Base-by-base conservation (phyloP, 352 stramenopile species). In the Globisporangium yorkense region DNA sequence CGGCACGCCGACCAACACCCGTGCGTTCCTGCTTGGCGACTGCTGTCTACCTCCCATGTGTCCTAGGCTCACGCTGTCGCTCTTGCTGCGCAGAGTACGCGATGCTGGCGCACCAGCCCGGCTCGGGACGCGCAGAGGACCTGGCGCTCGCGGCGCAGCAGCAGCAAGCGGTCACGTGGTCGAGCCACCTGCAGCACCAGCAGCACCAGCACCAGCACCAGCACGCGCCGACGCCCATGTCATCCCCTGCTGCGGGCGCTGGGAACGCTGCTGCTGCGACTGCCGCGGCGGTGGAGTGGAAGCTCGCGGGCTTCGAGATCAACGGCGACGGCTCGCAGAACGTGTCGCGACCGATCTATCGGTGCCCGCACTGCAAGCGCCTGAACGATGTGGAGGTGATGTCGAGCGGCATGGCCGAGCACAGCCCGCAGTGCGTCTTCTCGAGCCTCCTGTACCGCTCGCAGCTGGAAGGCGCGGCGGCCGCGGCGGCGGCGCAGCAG, bases 281-380 rank as follows among this genome's bases (percentile, higher is more conserved):
- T 29, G 55, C 35, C 18, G 74, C 65, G 47, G 68, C 66, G 0
- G 62, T 83, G 20, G 84, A 94, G 59, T 94, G 82, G 82, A 77
- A 77, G 37, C 73, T 92, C n/a, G 72, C 70, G 20, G 84, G 76
- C 37, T 94, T 90, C 68, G 81, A 94, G 61, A 89, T 91, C 37
- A 70, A 90, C 51, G 57, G 69, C 0, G 80, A 94, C 54, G 84
- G 84, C 13, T 75, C 77, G 5, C 70, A 78, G 46, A 88, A 92
- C 55, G 69, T 81, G 10, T 71, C 74, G 48, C 70, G 79, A 2
- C 82, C 82, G 16, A 92, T 92, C 66, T 92, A 92, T 61, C 82
- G 82, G 20, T 92, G 82, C 56, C 74, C 75, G 5, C 74, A 87
- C 31, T 92, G 82, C 50, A 68, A 76, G 44, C 72, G 77, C 8